Conservation (phyloP, 108 stramenopile genomes). For the Stephanodiscus minutulus region DNA sequence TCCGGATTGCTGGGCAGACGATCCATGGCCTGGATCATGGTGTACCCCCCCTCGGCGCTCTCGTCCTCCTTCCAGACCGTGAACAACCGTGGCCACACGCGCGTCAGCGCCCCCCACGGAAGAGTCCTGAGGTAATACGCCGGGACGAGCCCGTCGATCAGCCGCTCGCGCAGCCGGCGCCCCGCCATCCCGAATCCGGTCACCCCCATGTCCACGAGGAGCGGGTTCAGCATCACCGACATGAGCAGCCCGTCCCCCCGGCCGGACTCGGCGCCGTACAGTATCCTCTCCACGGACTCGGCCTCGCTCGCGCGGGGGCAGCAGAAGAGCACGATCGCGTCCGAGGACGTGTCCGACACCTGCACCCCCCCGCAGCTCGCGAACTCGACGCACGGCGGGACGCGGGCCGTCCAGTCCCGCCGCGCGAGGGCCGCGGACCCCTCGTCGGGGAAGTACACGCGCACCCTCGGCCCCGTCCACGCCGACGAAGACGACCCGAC, state of each 20-base stretch:
- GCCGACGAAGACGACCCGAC: constrained; percentile 19
- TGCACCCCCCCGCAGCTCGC: constrained; percentile 74
- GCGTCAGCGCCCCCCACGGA: constrained; percentile 88
- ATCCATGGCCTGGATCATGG: constrained; percentile 68
- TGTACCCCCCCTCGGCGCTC: constrained; percentile 76
- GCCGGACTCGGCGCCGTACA: constrained; percentile 49
- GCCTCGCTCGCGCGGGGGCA: constrained; percentile 85
- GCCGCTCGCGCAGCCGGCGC: constrained; percentile 80
- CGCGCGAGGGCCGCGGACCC: constrained; percentile 91
- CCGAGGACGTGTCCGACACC: constrained; percentile 55
- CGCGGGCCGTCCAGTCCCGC: constrained; percentile 76
- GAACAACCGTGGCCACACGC: constrained; percentile 66
- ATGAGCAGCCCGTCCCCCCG: constrained; percentile 53
- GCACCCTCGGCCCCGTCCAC: constrained; percentile 62
- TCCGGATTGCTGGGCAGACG: constrained; percentile 80
- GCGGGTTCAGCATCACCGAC: constrained; percentile 90
- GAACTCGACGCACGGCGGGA: constrained; percentile 79
- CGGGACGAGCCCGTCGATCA: constrained; percentile 71
- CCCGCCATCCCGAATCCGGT: constrained; percentile 96
- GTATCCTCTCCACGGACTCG: constrained; percentile 64
- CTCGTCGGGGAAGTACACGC: constrained; percentile 92
- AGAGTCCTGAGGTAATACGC: constrained; percentile 90
- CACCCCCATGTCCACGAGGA: constrained; percentile 93
- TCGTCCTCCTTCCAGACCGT: constrained; percentile 93
- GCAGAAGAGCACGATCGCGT: constrained; percentile 70